Evolutionary conservation across 371 early-diverging fungal species (phyloP).

Genomic region (Batrachochytrium dendrobatidis): DNA sequence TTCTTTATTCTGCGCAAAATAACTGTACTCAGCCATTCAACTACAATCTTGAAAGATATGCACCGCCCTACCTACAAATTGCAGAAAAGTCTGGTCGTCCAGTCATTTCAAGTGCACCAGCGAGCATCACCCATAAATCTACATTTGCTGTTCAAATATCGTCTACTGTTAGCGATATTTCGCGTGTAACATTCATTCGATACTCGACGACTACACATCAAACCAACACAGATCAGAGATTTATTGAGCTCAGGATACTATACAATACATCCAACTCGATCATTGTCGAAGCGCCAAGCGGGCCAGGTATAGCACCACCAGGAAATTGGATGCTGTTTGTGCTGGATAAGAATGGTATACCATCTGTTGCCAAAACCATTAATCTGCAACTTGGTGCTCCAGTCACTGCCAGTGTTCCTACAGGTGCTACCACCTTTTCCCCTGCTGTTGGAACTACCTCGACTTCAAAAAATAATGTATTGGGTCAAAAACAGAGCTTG

Average conservation of each 20-base stretch:
- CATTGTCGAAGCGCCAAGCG: slow-evolving; percentile 18
- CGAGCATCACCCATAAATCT: slow-evolving; percentile 15
- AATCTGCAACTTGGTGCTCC: background rate
- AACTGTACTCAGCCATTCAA: slow-evolving; percentile 25
- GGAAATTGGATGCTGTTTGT: slow-evolving; percentile 38
- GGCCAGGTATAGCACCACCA: slow-evolving; percentile 27
- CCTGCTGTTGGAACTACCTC: no score
- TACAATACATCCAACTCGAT: slow-evolving; percentile 8
- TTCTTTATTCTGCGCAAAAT: no score
- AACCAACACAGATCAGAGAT: slow-evolving; percentile 36
- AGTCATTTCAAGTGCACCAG: slow-evolving; percentile 10
- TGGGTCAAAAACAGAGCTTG: no score
- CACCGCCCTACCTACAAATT: slow-evolving; percentile 27
- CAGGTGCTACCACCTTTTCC: no score
- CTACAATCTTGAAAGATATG: slow-evolving; percentile 23
- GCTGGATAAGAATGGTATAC: slow-evolving; percentile 17
- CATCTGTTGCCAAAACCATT: slow-evolving; percentile 12
- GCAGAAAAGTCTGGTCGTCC: slow-evolving; percentile 10
- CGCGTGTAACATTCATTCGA: slow-evolving; percentile 22
- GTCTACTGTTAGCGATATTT: slow-evolving; percentile 1
- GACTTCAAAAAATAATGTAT: no score
- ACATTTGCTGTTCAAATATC: slow-evolving; percentile 10
- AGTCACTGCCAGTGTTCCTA: background rate
- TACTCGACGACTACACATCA: slow-evolving; percentile 35
- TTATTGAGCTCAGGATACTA: slow-evolving; percentile 24